Conservation (phyloP, 257 asterid genomes). For the Forsythia suspensa region DNA sequence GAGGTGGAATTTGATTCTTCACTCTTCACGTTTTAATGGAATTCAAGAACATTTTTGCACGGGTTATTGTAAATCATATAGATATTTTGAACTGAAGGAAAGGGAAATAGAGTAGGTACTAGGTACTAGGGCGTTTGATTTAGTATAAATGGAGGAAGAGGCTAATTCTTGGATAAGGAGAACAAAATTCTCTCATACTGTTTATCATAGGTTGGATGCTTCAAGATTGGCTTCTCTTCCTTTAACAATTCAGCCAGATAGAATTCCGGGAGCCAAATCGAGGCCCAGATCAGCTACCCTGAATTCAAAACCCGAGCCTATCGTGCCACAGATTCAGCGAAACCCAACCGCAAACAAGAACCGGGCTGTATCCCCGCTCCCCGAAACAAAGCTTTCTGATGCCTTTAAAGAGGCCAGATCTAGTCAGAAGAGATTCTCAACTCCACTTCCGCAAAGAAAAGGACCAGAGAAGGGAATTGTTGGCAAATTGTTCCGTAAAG, state of each 20-base stretch:
- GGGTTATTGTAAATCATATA: slow-evolving; percentile 17
- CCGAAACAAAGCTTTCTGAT: slow-evolving; percentile 58
- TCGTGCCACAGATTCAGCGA: slow-evolving; percentile 42
- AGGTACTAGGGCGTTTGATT: slow-evolving; percentile 19
- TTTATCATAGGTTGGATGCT: slow-evolving; percentile 75
- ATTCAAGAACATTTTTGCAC: slow-evolving; percentile 24
- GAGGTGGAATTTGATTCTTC: slow-evolving; percentile 37
- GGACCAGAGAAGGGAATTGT: slow-evolving; percentile 40
- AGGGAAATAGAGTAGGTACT: slow-evolving; percentile 17
- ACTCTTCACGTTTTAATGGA: slow-evolving; percentile 41
- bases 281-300: slow-evolving; percentile 28
- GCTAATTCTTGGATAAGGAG: slow-evolving; percentile 87
- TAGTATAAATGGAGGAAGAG: slow-evolving; percentile 68
- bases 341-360: slow-evolving; percentile 46
- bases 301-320: slow-evolving; percentile 36
- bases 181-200: slow-evolving; percentile 76
- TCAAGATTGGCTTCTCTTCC: slow-evolving; percentile 56
- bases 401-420: slow-evolving; percentile 78
- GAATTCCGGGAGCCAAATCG: slow-evolving; percentile 33
- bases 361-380: slow-evolving; percentile 75
- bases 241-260: slow-evolving; percentile 34
- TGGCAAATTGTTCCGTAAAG: slow-evolving; percentile 38
- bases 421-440: slow-evolving; percentile 56
- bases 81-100: slow-evolving; percentile 17
- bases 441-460: slow-evolving; percentile 56